Evolutionary conservation across 1,139 yeast genomes (phyloP).

Genomic region (Yueomyces sp.): DNA sequence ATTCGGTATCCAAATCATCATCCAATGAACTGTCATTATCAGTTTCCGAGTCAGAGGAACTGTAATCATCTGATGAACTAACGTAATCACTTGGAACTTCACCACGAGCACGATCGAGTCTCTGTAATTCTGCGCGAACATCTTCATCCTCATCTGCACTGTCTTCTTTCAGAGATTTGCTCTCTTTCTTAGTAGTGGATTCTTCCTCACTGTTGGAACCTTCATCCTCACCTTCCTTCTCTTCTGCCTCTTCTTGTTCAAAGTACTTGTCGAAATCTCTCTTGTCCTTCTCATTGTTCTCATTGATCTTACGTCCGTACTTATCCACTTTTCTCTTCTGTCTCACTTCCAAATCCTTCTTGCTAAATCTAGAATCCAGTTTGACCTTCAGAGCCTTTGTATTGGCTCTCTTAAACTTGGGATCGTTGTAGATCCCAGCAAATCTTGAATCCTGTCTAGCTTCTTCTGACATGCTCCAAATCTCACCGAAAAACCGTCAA

Average conservation of each 20-base stretch:
- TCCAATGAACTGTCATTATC: conserved; percentile 25
- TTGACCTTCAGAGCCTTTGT: conserved; percentile 60
- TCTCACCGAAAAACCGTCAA: not conserved
- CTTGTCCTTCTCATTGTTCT: conserved; percentile 27
- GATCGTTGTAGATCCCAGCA: conserved; percentile 70
- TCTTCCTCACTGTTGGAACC: conserved; percentile 14
- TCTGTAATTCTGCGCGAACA: conserved; percentile 7
- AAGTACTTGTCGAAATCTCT: conserved; percentile 56
- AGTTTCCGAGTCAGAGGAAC: conserved; percentile 31
- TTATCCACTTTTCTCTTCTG: conserved; percentile 61
- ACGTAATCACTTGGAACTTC: conserved; percentile 33
- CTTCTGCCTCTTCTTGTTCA: conserved; percentile 21
- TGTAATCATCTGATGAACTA: conserved; percentile 29
- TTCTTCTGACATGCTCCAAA: not conserved
- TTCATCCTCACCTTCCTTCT: conserved; percentile 15
- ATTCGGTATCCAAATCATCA: conserved; percentile 35
- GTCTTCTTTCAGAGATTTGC: conserved; percentile 11
- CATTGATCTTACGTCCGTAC: conserved; percentile 64
- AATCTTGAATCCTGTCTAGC: conserved; percentile 53
- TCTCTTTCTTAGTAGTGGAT: no score
- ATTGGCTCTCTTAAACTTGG: conserved; percentile 70
- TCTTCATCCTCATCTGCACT: conserved; percentile 12
- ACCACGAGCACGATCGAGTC: conserved; percentile 60
- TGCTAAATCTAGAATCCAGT: conserved; percentile 77
- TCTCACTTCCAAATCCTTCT: conserved; percentile 48